A percentile compares a stretch with the other conserved stretches of the same genome.
phyloP scores from a whole-genome alignment of 768 basidiomycete species.

The Fomitopsis pulvina region DNA sequence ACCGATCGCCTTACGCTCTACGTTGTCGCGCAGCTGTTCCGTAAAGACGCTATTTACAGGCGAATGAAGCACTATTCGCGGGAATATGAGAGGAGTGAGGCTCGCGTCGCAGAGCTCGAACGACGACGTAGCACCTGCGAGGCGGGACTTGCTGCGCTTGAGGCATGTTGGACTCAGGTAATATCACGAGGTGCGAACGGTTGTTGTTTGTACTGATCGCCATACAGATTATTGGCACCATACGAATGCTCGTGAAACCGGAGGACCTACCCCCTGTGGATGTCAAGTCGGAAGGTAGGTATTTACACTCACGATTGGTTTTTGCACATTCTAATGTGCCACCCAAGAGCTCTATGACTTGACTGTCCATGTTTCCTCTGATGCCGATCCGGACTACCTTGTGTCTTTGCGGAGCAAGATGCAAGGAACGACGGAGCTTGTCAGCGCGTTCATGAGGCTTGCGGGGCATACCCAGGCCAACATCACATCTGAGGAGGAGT shows the following conservation, averaged over 20 bases:
- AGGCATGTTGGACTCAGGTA: slow-evolving; percentile 25
- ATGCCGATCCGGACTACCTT: slow-evolving; percentile 17
- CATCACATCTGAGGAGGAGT: slow-evolving; percentile 12
- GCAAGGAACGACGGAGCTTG: slow-evolving; percentile 20
- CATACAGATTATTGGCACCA: slow-evolving; percentile 20
- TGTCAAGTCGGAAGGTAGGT: slow-evolving; percentile 18
- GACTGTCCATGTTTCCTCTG: slow-evolving; percentile 15
- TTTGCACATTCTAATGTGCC: not conserved
- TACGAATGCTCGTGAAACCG: slow-evolving; percentile 21
- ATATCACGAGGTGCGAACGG: not conserved
- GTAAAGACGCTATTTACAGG: slow-evolving; percentile 26
- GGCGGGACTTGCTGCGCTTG: slow-evolving; percentile 23
- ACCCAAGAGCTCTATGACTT: slow-evolving; percentile 19
- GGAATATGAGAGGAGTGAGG: slow-evolving; percentile 23
- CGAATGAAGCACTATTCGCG: slow-evolving; percentile 26
- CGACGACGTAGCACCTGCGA: slow-evolving; percentile 20
- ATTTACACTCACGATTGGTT: not conserved
- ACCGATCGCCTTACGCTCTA: not conserved
- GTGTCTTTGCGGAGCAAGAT: slow-evolving; percentile 18
- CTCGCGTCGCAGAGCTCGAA: slow-evolving; percentile 22
- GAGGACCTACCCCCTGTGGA: slow-evolving; percentile 20
- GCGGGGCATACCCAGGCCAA: slow-evolving; percentile 7
- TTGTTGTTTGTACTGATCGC: not conserved
- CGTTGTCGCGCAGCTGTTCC: slow-evolving; percentile 16
- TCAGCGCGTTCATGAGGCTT: slow-evolving; percentile 19